Evolutionary conservation across 805 yeast genomes (phyloP).

Genomic region (Wickerhamomyces sydowiorum): DNA sequence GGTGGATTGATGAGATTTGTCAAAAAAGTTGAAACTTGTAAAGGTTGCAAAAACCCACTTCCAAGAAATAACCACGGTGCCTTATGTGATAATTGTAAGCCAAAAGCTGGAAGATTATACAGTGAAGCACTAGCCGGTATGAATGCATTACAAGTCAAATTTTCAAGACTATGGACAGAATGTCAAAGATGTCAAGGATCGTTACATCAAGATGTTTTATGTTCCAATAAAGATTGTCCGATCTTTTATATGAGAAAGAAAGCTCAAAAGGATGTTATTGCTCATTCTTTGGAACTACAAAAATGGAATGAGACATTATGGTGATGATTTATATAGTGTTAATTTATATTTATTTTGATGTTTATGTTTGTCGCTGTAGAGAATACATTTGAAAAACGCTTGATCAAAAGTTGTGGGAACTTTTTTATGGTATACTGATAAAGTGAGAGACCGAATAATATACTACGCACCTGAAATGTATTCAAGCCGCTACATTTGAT

Average conservation of each 20-base stretch:
- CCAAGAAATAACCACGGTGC: conserved; percentile 56
- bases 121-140: conserved; percentile 76
- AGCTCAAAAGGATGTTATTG: conserved; percentile 35
- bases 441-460: no score
- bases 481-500: no score
- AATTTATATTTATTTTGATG: background rate
- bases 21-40: conserved; percentile 81
- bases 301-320: conserved; percentile 32
- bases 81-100: conserved; percentile 72
- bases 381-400: background rate
- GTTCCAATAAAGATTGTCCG: conserved; percentile 95
- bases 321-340: conserved; percentile 6
- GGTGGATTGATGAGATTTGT: conserved; percentile 93
- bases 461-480: no score
- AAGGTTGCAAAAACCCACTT: conserved; percentile 81
- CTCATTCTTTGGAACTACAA: conserved; percentile 31
- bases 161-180: conserved; percentile 92
- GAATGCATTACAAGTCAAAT: conserved; percentile 74
- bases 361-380: no score
- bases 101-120: conserved; percentile 70
- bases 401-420: no score
- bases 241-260: conserved; percentile 90
- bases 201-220: conserved; percentile 89
- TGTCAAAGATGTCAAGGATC: conserved; percentile 98
- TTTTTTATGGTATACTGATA: no score